Percentiles rank a stretch among this genome's conserved stretches.
These are phyloP conservation scores for Penicillium rolfsii DNA, from an alignment of 2,329 filamentous ascomycete species.

Conservation along the genomic window DNA sequence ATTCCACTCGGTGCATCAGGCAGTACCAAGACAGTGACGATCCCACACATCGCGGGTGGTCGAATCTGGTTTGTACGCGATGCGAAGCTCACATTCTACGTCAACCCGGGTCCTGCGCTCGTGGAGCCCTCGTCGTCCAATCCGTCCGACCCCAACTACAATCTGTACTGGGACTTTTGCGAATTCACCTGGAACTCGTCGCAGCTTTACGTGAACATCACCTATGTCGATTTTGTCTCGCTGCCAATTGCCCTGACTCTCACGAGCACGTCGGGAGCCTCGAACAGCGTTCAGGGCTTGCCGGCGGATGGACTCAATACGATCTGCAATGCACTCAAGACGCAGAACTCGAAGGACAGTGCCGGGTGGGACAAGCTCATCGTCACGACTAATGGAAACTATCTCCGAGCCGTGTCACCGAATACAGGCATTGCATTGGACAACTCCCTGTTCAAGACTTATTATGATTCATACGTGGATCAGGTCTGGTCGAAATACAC, in stretches of 20 bases:
- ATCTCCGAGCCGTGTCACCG: slow-evolving; percentile 48
- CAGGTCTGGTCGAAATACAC: slow-evolving; percentile 56
- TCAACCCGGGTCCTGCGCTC: slow-evolving; percentile 72
- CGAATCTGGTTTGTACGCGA: slow-evolving; percentile 72
- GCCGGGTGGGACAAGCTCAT: slow-evolving; percentile 66
- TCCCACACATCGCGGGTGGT: slow-evolving; percentile 71
- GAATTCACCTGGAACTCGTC: slow-evolving; percentile 68
- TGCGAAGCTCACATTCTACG: slow-evolving; percentile 64
- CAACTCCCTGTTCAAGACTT: slow-evolving; percentile 52
- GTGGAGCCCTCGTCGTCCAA: slow-evolving; percentile 77
- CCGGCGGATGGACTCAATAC: slow-evolving; percentile 58
- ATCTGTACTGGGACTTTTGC: slow-evolving; percentile 67
- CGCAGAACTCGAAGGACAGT: slow-evolving; percentile 60
- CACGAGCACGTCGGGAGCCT: slow-evolving; percentile 45
- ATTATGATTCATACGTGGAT: slow-evolving; percentile 58
- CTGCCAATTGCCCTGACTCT: slow-evolving; percentile 64
- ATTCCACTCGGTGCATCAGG: slow-evolving; percentile 68
- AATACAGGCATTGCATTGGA: slow-evolving; percentile 49
- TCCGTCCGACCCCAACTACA: slow-evolving; percentile 63
- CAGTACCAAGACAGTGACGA: slow-evolving; percentile 61
- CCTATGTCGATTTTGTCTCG: slow-evolving; percentile 74
- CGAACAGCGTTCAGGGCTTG: slow-evolving; percentile 63
- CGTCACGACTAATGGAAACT: slow-evolving; percentile 48
- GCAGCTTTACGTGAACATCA: slow-evolving; percentile 70
- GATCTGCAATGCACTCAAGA: slow-evolving; percentile 58